Conservation (phyloP, 176 grass and related monocot genomes). For the Zoysia pacifica region DNA sequence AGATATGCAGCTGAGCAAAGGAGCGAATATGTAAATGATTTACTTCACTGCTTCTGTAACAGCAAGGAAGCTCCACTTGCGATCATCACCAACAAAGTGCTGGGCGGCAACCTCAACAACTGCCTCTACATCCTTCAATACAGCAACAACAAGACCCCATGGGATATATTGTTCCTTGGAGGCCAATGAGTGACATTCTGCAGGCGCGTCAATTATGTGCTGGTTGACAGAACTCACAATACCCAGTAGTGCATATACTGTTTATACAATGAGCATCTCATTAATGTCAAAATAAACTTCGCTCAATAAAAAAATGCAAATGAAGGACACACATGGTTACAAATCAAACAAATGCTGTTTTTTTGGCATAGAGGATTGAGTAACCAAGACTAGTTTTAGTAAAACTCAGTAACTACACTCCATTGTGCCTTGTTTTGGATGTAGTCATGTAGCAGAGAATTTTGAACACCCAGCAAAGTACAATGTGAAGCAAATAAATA, state of each 20-base stretch:
- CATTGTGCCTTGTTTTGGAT: background rate
- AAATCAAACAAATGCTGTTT: background rate
- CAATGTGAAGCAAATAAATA: too few species aligned
- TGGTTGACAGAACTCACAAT: slow-evolving; percentile 87
- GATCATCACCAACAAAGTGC: slow-evolving; percentile 79
- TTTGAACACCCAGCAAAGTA: too few species aligned
- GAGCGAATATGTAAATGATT: slow-evolving; percentile 32
- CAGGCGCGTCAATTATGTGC: slow-evolving; percentile 86
- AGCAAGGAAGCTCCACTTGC: slow-evolving; percentile 87
- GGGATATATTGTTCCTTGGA: slow-evolving; percentile 54
- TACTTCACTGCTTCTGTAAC: slow-evolving; percentile 91
- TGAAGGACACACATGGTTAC: slow-evolving; percentile 9
- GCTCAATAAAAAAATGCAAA: slow-evolving; percentile 2
- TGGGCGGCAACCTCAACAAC: slow-evolving; percentile 91
- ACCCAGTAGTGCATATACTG: slow-evolving; percentile 96
- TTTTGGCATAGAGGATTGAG: background rate
- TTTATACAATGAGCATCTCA: background rate
- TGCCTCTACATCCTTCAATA: slow-evolving; percentile 87
- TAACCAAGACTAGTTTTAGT: slow-evolving; percentile 3
- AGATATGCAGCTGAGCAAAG: slow-evolving; percentile 31
- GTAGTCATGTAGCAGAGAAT: too few species aligned
- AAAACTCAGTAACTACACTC: slow-evolving; percentile 13
- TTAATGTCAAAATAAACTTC: slow-evolving; percentile 27
- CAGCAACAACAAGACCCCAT: slow-evolving; percentile 79
- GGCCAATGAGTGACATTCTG: slow-evolving; percentile 22